A percentile compares a stretch with the other conserved stretches of the same genome.
phyloP scores from a whole-genome alignment of 257 asterid genomes.

The Solanum habrochaites region DNA sequence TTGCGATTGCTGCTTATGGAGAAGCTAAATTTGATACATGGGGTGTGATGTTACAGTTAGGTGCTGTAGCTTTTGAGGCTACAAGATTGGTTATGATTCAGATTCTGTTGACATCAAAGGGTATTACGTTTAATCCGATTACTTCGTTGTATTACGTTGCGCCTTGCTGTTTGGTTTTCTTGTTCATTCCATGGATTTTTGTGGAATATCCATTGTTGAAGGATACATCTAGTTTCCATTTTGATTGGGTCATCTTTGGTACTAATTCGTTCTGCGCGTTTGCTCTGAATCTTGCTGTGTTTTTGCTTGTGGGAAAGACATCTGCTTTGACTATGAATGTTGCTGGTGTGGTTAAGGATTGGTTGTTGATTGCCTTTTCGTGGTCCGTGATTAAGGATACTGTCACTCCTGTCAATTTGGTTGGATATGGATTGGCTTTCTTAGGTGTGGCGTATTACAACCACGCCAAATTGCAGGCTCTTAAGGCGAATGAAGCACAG shows the following conservation, averaged over 20 bases:
- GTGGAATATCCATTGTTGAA: conserved; percentile 49
- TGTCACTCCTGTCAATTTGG: conserved; percentile 42
- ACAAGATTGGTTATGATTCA: conserved; percentile 62
- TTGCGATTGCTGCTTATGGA: conserved; percentile 61
- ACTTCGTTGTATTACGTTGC: conserved; percentile 60
- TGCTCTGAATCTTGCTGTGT: conserved; percentile 58
- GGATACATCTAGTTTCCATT: conserved; percentile 45
- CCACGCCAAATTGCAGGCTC: conserved; percentile 42
- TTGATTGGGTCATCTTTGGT: conserved; percentile 45
- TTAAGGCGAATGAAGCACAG: conserved; percentile 54
- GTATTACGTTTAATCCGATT: conserved; percentile 48
- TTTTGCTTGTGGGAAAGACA: conserved; percentile 57
- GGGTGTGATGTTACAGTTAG: conserved; percentile 53
- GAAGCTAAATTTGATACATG: conserved; percentile 55
- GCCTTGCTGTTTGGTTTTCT: conserved; percentile 48
- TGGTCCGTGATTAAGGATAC: conserved; percentile 77
- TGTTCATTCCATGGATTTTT: conserved; percentile 42
- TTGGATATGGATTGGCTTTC: conserved; percentile 56
- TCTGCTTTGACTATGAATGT: conserved; percentile 75
- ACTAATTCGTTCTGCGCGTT: conserved; percentile 56
- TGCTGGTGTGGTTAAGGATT: conserved; percentile 69
- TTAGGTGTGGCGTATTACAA: conserved; percentile 58
- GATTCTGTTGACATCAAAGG: conserved; percentile 45
- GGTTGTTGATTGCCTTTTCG: conserved; percentile 57
- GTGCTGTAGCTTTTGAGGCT: conserved; percentile 63